These are phyloP conservation scores for Fusarium tanahbumbuense DNA, from an alignment of 2,329 filamentous ascomycete genomes.

Conservation along the genomic window DNA sequence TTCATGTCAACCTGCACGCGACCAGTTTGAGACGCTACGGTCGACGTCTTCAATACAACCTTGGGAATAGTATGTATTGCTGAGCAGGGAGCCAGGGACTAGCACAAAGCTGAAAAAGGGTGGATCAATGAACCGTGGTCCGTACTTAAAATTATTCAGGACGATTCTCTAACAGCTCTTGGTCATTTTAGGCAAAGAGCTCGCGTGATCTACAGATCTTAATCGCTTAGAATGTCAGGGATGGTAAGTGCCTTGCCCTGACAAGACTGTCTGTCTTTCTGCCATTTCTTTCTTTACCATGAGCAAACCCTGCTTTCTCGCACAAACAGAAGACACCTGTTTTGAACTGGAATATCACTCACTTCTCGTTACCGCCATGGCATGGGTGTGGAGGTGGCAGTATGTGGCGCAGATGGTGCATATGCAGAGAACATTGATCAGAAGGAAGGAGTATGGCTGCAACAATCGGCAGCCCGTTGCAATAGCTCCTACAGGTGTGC, in stretches of 20 bases:
- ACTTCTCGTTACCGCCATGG: background rate
- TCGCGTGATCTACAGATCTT: slow-evolving; percentile 21
- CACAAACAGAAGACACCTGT: background rate
- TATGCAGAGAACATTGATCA: background rate
- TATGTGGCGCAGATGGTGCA: background rate
- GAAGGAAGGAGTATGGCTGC: background rate
- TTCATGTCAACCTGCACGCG: slow-evolving; percentile 1
- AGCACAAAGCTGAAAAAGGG: slow-evolving; percentile 1
- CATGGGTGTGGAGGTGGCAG: background rate
- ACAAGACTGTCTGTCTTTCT: background rate
- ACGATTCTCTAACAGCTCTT: slow-evolving; percentile 3
- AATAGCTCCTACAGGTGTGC: background rate
- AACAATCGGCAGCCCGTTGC: background rate
- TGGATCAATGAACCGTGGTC: background rate
- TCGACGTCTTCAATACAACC: background rate
- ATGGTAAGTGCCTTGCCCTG: background rate
- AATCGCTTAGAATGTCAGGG: slow-evolving; percentile 2
- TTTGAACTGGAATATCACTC: background rate
- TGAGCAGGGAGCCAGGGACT: background rate
- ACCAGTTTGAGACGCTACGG: slow-evolving; percentile 14
- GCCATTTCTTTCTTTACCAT: background rate
- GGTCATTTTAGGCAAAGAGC: slow-evolving; percentile 8
- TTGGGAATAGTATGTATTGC: background rate
- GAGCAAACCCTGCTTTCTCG: background rate
- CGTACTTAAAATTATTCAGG: slow-evolving; percentile 2